Evolutionary conservation across 2,329 filamentous ascomycete genomes (phyloP).

Genomic region (Colletotrichum cordylinicola): DNA sequence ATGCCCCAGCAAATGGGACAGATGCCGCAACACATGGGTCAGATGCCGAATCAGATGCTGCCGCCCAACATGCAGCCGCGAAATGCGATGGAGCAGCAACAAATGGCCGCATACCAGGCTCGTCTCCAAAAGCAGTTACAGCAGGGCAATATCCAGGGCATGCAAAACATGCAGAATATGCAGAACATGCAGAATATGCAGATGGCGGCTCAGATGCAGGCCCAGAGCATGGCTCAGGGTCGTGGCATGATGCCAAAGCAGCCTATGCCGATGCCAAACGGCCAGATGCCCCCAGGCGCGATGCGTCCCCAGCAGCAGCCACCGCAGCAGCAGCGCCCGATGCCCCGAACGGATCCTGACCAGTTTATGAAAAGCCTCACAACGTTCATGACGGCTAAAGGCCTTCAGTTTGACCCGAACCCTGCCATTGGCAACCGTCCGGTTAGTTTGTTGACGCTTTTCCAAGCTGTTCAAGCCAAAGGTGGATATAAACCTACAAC

Average conservation of each 20-base stretch:
- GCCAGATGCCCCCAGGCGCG: conserved; percentile 56
- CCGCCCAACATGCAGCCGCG: conserved; percentile 46
- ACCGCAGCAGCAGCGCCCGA: conserved; percentile 38
- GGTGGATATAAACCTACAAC: conserved; percentile 80
- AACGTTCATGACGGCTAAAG: conserved; percentile 77
- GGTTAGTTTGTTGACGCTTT: conserved; percentile 79
- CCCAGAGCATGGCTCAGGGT: conserved; percentile 41
- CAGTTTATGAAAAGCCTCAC: conserved; percentile 78
- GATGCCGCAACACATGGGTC: conserved; percentile 44
- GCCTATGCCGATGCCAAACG: conserved; percentile 58
- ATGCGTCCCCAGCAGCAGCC: conserved; percentile 56
- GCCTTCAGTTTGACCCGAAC: conserved; percentile 75
- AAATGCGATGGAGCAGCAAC: conserved; percentile 72
- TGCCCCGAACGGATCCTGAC: conserved; percentile 60
- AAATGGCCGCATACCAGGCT: conserved; percentile 81
- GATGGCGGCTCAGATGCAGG: conserved; percentile 58
- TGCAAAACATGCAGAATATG: conserved; percentile 42
- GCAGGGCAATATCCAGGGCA: conserved; percentile 56
- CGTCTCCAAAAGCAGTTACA: conserved; percentile 80
- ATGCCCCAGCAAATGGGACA: conserved; percentile 53
- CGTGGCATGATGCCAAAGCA: conserved; percentile 61
- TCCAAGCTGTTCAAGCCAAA: conserved; percentile 74
- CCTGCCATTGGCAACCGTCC: conserved; percentile 77
- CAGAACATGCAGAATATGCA: conserved; percentile 46
- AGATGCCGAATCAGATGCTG: conserved; percentile 38